Conservation (phyloP, 805 yeast species). For the Dipodascopsis uninucleata region DNA sequence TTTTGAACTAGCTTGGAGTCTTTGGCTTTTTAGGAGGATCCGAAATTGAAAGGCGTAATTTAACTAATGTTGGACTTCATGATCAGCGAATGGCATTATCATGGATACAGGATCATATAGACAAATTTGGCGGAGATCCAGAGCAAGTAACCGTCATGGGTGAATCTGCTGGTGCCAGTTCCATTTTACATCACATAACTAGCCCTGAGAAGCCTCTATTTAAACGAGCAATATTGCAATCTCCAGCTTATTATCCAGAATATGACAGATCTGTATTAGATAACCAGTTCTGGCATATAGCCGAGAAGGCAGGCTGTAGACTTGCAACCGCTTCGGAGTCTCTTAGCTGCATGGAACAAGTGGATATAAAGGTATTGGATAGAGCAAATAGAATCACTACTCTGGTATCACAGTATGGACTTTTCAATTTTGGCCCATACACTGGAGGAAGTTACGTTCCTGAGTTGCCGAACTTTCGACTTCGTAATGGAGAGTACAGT, state of each 20-base stretch:
- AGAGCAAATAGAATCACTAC: constrained; percentile 15
- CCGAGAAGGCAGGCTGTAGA: constrained; percentile 14
- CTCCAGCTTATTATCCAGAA: constrained; percentile 25
- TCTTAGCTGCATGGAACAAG: constrained; percentile 16
- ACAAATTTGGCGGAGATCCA: constrained; percentile 40
- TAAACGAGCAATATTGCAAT: constrained; percentile 24
- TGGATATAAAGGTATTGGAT: constrained; percentile 7
- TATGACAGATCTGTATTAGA: constrained; percentile 15
- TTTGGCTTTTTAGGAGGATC: constrained; percentile 38
- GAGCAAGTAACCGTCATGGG: constrained; percentile 40
- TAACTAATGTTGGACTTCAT: constrained; percentile 38
- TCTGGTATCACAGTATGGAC: constrained; percentile 14
- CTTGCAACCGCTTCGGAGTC: constrained; percentile 2
- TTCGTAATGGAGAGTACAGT: constrained; percentile 12
- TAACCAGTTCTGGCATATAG: constrained; percentile 12
- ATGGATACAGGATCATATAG: constrained; percentile 40
- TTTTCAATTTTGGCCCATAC: constrained; percentile 25
- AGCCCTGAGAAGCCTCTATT: constrained; percentile 28
- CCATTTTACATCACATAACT: constrained; percentile 35
- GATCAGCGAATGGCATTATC: constrained; percentile 39
- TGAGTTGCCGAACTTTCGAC: constrained; percentile 18
- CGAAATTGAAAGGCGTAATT: constrained; percentile 30
- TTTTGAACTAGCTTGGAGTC: constrained; percentile 36
- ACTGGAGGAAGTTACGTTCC: constrained; percentile 23
- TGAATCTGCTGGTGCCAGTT: constrained; percentile 41